These are phyloP conservation scores for Phytophthora megakarya DNA, from an alignment of 352 stramenopile genomes.

Conservation along the genomic window DNA sequence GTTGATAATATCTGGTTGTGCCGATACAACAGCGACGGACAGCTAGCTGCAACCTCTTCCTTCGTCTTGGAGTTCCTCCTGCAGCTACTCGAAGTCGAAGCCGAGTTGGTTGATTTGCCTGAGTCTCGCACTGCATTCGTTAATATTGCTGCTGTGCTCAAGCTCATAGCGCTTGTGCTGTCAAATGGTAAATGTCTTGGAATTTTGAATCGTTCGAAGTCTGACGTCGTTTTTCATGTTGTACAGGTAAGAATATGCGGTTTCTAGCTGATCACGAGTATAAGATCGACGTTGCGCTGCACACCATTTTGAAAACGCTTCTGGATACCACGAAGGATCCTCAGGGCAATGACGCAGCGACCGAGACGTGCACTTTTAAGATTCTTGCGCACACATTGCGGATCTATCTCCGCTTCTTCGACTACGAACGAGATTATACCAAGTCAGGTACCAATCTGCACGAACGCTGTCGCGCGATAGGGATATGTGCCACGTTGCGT, in stretches of 20 bases:
- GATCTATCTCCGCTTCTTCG: conserved; percentile 31
- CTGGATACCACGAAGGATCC: background rate
- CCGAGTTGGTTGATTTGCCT: background rate
- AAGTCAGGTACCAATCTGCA: conserved; percentile 17
- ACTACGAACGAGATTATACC: conserved; percentile 8
- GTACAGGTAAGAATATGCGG: conserved; percentile 29
- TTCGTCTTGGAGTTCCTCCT: conserved; percentile 30
- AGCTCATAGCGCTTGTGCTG: conserved; percentile 25
- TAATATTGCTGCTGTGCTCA: conserved; percentile 21
- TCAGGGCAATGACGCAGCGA: background rate
- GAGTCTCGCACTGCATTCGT: background rate
- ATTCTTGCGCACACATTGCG: conserved; percentile 25
- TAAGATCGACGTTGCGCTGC: conserved; percentile 25
- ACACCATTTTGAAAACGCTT: conserved; percentile 13
- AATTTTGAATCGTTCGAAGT: background rate
- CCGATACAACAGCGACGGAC: conserved; percentile 41
- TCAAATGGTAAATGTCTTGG: conserved; percentile 26
- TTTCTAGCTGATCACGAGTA: conserved; percentile 13
- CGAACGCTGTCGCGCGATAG: conserved; percentile 28
- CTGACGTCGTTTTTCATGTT: background rate
- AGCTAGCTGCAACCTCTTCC: conserved; percentile 19
- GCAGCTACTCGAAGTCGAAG: conserved; percentile 15
- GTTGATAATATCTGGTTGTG: conserved; percentile 37
- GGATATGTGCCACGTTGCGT: conserved; percentile 26
- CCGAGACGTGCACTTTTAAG: conserved; percentile 11